phyloP scores from a whole-genome alignment of 352 stramenopile genomes.

The Pythium phragmiticola region DNA sequence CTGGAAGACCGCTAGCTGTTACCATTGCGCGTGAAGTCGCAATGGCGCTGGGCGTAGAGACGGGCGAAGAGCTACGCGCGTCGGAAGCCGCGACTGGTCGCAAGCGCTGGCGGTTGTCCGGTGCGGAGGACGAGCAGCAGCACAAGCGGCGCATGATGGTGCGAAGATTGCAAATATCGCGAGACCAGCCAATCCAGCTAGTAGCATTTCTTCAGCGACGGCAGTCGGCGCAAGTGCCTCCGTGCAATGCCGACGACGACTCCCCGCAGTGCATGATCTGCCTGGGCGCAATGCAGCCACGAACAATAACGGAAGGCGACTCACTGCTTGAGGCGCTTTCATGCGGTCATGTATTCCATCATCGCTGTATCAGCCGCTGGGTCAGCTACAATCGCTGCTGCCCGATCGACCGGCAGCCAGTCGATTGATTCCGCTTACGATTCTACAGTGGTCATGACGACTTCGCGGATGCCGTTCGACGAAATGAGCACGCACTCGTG shows the following conservation, averaged over 20 bases:
- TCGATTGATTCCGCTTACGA: conserved; percentile 15
- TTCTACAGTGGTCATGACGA: conserved; percentile 2
- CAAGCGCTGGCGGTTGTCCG: conserved; percentile 6
- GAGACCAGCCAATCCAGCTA: background rate
- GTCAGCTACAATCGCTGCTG: conserved; percentile 29
- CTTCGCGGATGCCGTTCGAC: conserved; percentile 54
- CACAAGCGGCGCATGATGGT: conserved; percentile 1
- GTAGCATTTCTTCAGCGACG: conserved; percentile 5
- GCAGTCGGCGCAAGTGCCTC: too few species aligned
- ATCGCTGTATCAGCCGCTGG: conserved; percentile 32
- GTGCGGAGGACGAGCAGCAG: background rate
- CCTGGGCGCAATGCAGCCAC: conserved; percentile 15
- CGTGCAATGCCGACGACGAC: background rate
- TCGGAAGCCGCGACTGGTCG: background rate
- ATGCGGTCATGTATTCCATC: conserved; percentile 38
- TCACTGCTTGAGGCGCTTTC: conserved; percentile 18
- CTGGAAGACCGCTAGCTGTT: background rate
- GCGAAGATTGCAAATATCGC: conserved; percentile 2
- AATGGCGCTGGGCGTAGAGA: conserved; percentile 5
- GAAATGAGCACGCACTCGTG: conserved; percentile 53
- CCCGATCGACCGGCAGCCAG: conserved; percentile 31
- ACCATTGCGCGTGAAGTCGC: conserved; percentile 9
- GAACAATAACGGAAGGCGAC: background rate
- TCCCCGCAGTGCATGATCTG: conserved; percentile 30
- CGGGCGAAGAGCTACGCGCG: background rate